Evolutionary conservation across 2,329 filamentous ascomycete genomes (phyloP).

Genomic region (Aspergillus proliferans): DNA sequence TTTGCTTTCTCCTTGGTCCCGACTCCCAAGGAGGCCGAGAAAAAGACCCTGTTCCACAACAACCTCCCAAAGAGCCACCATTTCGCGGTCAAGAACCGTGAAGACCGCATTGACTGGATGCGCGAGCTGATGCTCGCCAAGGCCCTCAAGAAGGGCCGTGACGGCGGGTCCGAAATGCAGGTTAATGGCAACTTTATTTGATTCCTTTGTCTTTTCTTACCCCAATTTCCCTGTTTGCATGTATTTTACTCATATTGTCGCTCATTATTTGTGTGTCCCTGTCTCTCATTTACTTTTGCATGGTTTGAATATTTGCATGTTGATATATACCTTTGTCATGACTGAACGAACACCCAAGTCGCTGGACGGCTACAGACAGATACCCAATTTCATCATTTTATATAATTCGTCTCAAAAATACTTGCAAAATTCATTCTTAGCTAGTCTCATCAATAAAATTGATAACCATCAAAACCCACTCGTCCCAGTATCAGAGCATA

Average conservation of each 20-base stretch:
- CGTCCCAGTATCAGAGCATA: no score
- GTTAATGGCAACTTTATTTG: constrained; percentile 28
- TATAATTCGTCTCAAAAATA: not conserved
- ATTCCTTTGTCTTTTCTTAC: not conserved
- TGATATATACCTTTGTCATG: constrained; percentile 4
- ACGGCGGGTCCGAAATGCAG: constrained; percentile 22
- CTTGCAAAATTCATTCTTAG: not conserved
- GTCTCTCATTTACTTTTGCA: not conserved
- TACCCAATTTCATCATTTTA: constrained; percentile 1
- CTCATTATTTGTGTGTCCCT: not conserved
- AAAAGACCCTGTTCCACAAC: constrained; percentile 35
- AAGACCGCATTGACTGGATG: constrained; percentile 90
- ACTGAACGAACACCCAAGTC: constrained; percentile 4
- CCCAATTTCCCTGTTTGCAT: not conserved
- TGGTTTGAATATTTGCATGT: not conserved
- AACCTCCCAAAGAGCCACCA: constrained; percentile 78
- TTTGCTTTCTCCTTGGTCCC: constrained; percentile 41
- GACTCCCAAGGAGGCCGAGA: constrained; percentile 37
- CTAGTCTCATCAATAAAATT: not conserved
- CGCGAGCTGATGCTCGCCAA: constrained; percentile 43
- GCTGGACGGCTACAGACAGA: constrained; percentile 5
- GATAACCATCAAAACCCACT: not conserved
- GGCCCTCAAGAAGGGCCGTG: constrained; percentile 28
- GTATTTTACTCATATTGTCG: not conserved
- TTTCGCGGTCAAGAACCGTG: constrained; percentile 79